Percentiles rank a stretch among this genome's conserved stretches.
These are phyloP conservation scores for Rhytidhysteron rufulum DNA, from an alignment of 2,329 filamentous ascomycete genomes.

Conservation along the genomic window DNA sequence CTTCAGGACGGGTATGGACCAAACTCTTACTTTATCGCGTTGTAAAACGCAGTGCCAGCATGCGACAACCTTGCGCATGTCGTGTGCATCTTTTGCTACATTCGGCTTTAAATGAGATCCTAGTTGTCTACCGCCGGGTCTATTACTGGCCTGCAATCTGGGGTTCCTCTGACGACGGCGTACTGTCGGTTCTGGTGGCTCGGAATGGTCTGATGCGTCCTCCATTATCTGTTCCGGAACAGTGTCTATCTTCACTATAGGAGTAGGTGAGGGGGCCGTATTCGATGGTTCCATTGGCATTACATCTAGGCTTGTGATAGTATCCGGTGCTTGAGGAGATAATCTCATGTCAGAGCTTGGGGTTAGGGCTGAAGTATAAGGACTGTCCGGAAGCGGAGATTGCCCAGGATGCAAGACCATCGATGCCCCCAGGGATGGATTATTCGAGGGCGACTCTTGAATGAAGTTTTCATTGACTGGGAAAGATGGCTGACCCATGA, in stretches of 20 bases:
- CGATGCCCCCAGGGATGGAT: too few relatives aligned
- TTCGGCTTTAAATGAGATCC: conserved; percentile 34
- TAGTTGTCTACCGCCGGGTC: conserved; percentile 36
- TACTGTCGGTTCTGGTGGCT: background rate
- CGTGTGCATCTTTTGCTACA: conserved; percentile 38
- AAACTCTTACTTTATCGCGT: conserved; percentile 39
- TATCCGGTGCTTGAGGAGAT: conserved; percentile 1
- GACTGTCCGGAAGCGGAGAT: too few relatives aligned
- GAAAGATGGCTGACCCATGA: too few relatives aligned
- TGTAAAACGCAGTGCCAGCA: conserved; percentile 49
- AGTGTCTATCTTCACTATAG: too few relatives aligned
- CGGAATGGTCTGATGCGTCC: background rate
- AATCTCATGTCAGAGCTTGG: conserved; percentile 1
- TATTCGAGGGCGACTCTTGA: too few relatives aligned
- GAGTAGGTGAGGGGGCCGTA: background rate
- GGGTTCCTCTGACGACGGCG: background rate
- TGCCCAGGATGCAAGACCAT: too few relatives aligned
- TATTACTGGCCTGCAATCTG: conserved; percentile 6
- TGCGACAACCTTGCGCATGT: conserved; percentile 44
- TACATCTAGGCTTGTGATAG: background rate
- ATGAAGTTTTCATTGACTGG: too few relatives aligned
- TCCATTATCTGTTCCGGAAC: too few relatives aligned
- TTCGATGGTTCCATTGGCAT: background rate
- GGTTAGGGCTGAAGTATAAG: background rate
- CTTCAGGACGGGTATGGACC: conserved; percentile 2